Base-by-base conservation (phyloP, 2,329 filamentous ascomycete species). In the Paraphoma chrysanthemicola region DNA sequence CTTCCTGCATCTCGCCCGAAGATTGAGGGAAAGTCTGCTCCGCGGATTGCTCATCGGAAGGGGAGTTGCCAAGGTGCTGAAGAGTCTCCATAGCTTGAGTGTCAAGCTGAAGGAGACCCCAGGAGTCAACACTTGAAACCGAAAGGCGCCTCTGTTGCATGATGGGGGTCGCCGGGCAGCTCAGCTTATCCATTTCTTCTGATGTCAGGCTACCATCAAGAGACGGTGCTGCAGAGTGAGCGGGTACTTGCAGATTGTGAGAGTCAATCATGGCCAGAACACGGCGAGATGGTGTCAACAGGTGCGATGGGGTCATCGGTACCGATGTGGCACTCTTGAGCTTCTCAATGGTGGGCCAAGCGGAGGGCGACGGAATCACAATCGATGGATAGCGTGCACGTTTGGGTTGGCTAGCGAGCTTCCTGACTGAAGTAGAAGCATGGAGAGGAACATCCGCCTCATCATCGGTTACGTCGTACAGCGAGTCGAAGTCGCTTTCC, bases 181-280 rank as follows among this genome's bases (percentile, higher is more conserved):
- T 96, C 74, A 93, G 85, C 51, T 85, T 85, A 1, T 92, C 91
- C 76, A 96, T 85, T 73, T 96, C 93, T 71, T 97, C 93, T 2
- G 93, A 96, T 8, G 88, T 90, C 68, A 95, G 80, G 77, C 92
- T 97, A 18, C 93, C 93, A 78, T 97, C 93, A 3, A 97, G 82
- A 4, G 94, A 97, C 3, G 94, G 94, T 4, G 93, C 90, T 6
- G 91, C 90, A 53, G 92, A 93, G 30, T 88, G 85, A 36, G 87
- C 88, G 1, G 92, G 92, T 3, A 94, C 83, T 46, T 87, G 84
- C 18, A 88, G 83, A 44, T 73, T 78, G 38, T 78, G 78, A 29
- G 75, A 69, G 29, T 86, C 84, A 74, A 97, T 87, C 70, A 91
- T 88, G 10, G 87, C 88, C 64, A 94, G 82, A 54, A 90, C 86